phyloP scores from a whole-genome alignment of 73 alveolate genomes.

The Tetrahymena elliotti region DNA sequence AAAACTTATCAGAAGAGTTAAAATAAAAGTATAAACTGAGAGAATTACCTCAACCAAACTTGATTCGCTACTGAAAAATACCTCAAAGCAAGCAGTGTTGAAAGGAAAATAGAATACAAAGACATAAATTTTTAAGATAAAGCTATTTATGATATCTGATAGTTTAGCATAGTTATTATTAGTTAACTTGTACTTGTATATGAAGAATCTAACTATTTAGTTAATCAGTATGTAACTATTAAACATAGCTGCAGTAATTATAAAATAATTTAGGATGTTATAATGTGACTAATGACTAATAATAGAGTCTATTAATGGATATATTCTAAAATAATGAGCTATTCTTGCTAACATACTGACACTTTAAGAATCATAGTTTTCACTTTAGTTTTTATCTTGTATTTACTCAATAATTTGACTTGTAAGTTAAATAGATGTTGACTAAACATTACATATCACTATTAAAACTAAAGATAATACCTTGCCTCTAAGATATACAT shows the following conservation, averaged over 20 bases:
- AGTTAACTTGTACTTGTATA: background rate
- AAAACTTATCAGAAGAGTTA: background rate
- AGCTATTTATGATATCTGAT: background rate
- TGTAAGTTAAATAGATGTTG: background rate
- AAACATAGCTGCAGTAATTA: background rate
- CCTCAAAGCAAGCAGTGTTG: background rate
- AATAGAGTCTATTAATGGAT: background rate
- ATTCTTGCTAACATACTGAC: background rate
- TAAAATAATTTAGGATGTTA: background rate
- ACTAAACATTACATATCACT: background rate
- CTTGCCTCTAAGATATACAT: background rate
- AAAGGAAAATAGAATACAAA: background rate
- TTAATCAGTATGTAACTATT: background rate
- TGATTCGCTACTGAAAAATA: background rate
- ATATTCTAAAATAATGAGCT: background rate
- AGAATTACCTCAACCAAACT: background rate
- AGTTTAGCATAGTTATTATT: background rate
- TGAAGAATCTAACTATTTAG: background rate
- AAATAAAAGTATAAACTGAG: background rate
- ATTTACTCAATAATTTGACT: background rate
- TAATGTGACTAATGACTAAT: background rate
- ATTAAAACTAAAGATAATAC: background rate
- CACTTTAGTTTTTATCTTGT: background rate
- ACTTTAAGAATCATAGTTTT: background rate
- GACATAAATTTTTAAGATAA: background rate